Conservation (phyloP, 2,329 filamentous ascomycete genomes). For the Aspergillus sp. region DNA sequence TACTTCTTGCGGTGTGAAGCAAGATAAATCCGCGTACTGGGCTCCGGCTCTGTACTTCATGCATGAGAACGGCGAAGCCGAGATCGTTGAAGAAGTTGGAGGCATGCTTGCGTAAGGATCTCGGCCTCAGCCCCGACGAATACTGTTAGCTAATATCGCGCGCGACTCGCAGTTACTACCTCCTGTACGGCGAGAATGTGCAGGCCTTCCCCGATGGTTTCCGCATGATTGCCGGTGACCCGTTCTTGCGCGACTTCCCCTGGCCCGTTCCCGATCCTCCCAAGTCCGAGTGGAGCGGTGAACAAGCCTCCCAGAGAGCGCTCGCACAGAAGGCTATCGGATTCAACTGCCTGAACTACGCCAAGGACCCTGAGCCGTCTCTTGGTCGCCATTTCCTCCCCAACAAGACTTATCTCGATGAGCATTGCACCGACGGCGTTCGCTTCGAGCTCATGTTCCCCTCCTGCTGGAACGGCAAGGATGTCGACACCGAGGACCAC, state of each 20-base stretch:
- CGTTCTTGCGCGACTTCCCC: constrained; percentile 65
- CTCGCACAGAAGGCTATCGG: constrained; percentile 79
- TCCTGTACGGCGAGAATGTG: constrained; percentile 65
- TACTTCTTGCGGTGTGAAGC: constrained; percentile 74
- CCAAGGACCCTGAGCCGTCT: constrained; percentile 62
- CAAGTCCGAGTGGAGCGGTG: constrained; percentile 67
- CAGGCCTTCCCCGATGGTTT: constrained; percentile 74
- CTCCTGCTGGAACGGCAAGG: constrained; percentile 79
- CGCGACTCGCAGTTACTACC: constrained; percentile 67
- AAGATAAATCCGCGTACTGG: constrained; percentile 91
- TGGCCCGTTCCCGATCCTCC: constrained; percentile 64
- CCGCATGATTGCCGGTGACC: constrained; percentile 77
- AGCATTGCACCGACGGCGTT: constrained; percentile 76
- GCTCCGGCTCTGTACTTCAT: constrained; percentile 75
- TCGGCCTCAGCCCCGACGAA: not conserved
- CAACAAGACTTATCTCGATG: constrained; percentile 74
- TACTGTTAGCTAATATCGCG: not conserved
- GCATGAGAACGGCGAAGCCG: constrained; percentile 63
- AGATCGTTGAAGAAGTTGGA: constrained; percentile 70
- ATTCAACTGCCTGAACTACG: constrained; percentile 94
- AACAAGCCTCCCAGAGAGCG: constrained; percentile 66
- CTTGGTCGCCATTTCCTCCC: constrained; percentile 80
- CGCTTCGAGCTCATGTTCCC: constrained; percentile 85
- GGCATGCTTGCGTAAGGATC: constrained; percentile 77
- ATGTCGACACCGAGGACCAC: constrained; percentile 54